Percentiles rank a stretch among this genome's conserved stretches.
Conservation (phyloP, 2,329 filamentous ascomycete species). For the Penicillium freii region DNA sequence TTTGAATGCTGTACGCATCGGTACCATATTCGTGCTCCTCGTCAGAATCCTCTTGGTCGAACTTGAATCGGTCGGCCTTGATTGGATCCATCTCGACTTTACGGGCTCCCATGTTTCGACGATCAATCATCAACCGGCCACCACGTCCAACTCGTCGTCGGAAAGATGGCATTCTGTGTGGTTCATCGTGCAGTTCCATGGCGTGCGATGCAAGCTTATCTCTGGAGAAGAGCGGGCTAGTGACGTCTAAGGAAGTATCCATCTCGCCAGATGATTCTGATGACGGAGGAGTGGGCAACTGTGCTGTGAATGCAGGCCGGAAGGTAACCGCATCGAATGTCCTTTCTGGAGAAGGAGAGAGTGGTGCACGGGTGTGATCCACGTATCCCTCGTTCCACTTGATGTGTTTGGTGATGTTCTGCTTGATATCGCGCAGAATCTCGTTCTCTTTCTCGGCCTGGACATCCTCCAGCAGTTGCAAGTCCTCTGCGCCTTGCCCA, state of each 20-base stretch:
- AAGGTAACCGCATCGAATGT: constrained; percentile 60
- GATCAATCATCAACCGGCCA: constrained; percentile 84
- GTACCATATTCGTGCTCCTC: constrained; percentile 71
- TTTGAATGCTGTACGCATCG: constrained; percentile 63
- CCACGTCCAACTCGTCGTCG: constrained; percentile 80
- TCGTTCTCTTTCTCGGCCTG: constrained; percentile 78
- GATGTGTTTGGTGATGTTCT: constrained; percentile 81
- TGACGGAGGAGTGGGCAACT: constrained; percentile 56
- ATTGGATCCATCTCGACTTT: constrained; percentile 48
- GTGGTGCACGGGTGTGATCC: constrained; percentile 80
- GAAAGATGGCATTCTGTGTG: constrained; percentile 62
- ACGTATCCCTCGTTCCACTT: constrained; percentile 89
- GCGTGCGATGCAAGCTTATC: constrained; percentile 44
- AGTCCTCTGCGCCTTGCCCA: constrained; percentile 76
- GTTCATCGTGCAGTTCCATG: constrained; percentile 45
- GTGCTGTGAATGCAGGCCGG: constrained; percentile 65
- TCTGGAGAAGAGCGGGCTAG: constrained; percentile 32
- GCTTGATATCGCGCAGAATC: constrained; percentile 77
- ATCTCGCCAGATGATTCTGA: constrained; percentile 48
- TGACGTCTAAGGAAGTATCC: constrained; percentile 38
- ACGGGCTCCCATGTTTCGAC: constrained; percentile 64
- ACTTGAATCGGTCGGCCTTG: constrained; percentile 74
- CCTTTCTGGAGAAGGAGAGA: constrained; percentile 72
- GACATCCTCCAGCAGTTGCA: constrained; percentile 72
- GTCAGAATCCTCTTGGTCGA: constrained; percentile 79